Evolutionary conservation across 2,329 filamentous ascomycete species (phyloP).

Genomic region (Daldinia sp.): DNA sequence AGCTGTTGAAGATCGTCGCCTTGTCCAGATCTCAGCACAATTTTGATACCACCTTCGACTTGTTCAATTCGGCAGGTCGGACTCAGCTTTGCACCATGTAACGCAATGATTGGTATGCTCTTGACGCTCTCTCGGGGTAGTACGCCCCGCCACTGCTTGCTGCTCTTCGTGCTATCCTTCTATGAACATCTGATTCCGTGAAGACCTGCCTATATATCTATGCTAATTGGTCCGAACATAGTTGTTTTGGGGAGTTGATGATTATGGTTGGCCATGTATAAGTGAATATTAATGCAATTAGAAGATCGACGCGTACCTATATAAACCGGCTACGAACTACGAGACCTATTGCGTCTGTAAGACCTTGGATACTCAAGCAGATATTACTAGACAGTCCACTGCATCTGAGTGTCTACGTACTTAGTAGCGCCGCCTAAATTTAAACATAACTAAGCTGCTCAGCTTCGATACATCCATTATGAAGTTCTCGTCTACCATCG

Average conservation of each 20-base stretch:
- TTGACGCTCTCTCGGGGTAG: conserved; percentile 3
- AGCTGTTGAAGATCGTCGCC: conserved; percentile 26
- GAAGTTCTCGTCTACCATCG: conserved; percentile 39
- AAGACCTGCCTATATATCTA: conserved; percentile 9
- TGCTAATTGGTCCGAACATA: conserved; percentile 13
- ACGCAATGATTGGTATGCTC: conserved; percentile 9
- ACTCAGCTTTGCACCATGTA: conserved; percentile 32
- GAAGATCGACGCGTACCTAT: not conserved
- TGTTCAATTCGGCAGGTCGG: conserved; percentile 32
- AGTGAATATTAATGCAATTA: not conserved
- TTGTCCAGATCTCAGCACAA: conserved; percentile 21
- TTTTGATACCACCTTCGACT: conserved; percentile 21
- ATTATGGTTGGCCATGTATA: conserved; percentile 10
- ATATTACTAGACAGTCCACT: conserved; percentile 1
- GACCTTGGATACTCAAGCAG: not conserved
- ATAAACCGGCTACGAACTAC: not conserved
- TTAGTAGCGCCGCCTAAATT: not conserved
- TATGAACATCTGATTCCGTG: conserved; percentile 7
- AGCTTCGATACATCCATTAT: conserved; percentile 26
- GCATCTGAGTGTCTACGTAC: not conserved
- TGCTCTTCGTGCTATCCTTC: conserved; percentile 5
- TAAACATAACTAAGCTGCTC: not conserved
- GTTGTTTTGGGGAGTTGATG: conserved; percentile 11
- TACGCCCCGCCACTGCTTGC: not conserved
- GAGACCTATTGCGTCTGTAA: not conserved